Base-by-base conservation (phyloP, 805 yeast genomes). In the Metschnikowia lochheadii region DNA sequence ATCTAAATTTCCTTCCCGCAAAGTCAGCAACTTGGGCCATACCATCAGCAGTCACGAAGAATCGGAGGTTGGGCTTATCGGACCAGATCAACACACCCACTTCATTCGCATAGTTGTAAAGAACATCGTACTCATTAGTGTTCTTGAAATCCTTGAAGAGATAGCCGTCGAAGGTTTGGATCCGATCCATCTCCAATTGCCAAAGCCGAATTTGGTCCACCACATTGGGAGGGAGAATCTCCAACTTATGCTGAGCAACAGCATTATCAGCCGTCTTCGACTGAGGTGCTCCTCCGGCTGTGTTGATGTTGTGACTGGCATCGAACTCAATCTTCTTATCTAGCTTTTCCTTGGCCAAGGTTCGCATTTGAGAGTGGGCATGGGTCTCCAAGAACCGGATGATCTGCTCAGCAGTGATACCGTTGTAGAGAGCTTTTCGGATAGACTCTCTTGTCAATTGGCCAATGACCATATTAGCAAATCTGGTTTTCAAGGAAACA, bases 171-270 rank as follows among this genome's bases (percentile, higher is more conserved):
- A 82, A 87, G 0, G 94, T 81, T 58, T 87, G 84, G 56, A 94
- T 88, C 68, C 99, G 80, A 66, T 94, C 98, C 70, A 91, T 69
- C 65, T 94, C 99, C 53, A 94, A 74, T 71, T 94, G 98, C 99
- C 99, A 94, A 48, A 94, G 75, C 63, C 84, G 85, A 59, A 94
- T 88, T 66, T 94, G 99, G 68, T 94, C 99, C 1, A 89, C 87
- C n/a, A 94, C 96, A 0, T 96, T 94, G 0, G 98, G 96, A 3
- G 98, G 98, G 5, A 87, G 65, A 11, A 94, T 72, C 62, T 84
- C 84, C 51, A 83, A 60, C 55, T 78, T 64, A 56, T 82, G 79
- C 54, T 78, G 77, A 6, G 77, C 68, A 13, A 70, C 72, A 8
- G 55, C 58, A 5, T 60, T 54, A 34, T 60, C 65, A 1, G 58